Evolutionary conservation across 1,139 yeast genomes (phyloP).

Genomic region (Saccharomyces pastorianus): DNA sequence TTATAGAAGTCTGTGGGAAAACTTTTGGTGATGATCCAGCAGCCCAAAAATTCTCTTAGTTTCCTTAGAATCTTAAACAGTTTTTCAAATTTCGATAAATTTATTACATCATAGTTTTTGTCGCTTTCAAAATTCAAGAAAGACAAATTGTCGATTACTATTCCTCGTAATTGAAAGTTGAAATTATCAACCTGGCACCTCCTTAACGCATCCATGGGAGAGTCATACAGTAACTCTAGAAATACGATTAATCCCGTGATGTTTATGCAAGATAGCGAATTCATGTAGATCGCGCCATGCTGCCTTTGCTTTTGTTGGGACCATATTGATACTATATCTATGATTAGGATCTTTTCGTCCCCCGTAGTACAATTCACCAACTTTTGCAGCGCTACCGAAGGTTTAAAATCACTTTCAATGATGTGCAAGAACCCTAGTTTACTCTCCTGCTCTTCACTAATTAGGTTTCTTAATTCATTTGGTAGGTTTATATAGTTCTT

Average conservation of each 20-base stretch:
- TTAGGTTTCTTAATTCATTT: background rate
- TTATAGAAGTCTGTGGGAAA: conserved; percentile 27
- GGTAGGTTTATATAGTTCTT: conserved; percentile 9
- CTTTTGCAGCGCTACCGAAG: conserved; percentile 12
- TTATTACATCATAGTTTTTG: conserved; percentile 5
- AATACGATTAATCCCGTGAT: conserved; percentile 21
- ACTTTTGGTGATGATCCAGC: conserved; percentile 25
- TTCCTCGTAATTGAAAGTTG: conserved; percentile 20
- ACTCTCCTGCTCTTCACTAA: background rate
- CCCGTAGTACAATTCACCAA: conserved; percentile 6
- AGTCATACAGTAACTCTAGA: conserved; percentile 19
- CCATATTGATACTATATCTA: conserved; percentile 24
- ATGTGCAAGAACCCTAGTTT: conserved; percentile 17
- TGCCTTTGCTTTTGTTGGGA: conserved; percentile 3
- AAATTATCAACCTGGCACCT: conserved; percentile 14
- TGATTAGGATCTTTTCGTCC: conserved; percentile 11
- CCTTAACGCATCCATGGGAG: conserved; percentile 20
- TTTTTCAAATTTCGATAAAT: conserved; percentile 6
- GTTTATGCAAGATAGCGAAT: conserved; percentile 16
- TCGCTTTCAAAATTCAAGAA: conserved; percentile 14
- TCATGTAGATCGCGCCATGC: conserved; percentile 12
- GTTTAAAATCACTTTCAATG: conserved; percentile 22
- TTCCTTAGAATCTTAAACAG: conserved; percentile 16
- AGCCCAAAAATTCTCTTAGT: conserved; percentile 23
- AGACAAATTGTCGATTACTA: conserved; percentile 29